These are phyloP conservation scores for Trichaptum fuscoviolaceum DNA, from an alignment of 768 basidiomycete genomes.

Conservation along the genomic window DNA sequence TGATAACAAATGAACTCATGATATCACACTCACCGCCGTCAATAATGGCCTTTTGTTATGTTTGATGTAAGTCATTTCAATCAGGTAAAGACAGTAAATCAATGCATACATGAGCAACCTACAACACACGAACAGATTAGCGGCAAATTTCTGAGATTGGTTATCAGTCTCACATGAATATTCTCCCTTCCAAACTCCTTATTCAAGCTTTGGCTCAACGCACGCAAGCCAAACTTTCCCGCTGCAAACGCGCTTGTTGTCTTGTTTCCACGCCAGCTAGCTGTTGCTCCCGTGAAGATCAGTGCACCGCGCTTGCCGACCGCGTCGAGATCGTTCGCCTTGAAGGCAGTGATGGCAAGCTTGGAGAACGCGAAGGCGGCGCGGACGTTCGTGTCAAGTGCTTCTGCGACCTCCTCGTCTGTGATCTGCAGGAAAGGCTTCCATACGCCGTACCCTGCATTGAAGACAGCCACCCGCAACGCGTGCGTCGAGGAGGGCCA, in stretches of 20 bases:
- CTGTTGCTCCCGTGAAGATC: slow-evolving; percentile 72
- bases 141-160: neutral
- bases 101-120: slow-evolving; percentile 62
- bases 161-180: slow-evolving; percentile 49
- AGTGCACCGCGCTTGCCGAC: slow-evolving; percentile 57
- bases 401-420: slow-evolving; percentile 47
- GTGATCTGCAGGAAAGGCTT: slow-evolving; percentile 65
- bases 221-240: slow-evolving; percentile 57
- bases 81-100: slow-evolving; percentile 1
- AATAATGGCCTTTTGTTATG: slow-evolving; percentile 48
- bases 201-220: slow-evolving; percentile 63
- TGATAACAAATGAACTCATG: slow-evolving; percentile 1
- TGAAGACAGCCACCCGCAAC: slow-evolving; percentile 61
- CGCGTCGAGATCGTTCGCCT: slow-evolving; percentile 41
- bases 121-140: neutral
- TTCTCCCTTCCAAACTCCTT: slow-evolving; percentile 73
- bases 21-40: slow-evolving; percentile 45
- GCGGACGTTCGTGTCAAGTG: slow-evolving; percentile 47
- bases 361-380: slow-evolving; percentile 62
- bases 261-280: slow-evolving; percentile 56
- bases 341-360: slow-evolving; percentile 54
- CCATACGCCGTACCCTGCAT: slow-evolving; percentile 52
- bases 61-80: neutral
- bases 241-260: slow-evolving; percentile 59
- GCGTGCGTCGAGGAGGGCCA: slow-evolving; percentile 35